Evolutionary conservation across 192 early-diverging fungal genomes (phyloP).

Genomic region (Polychytrium aggregatum): DNA sequence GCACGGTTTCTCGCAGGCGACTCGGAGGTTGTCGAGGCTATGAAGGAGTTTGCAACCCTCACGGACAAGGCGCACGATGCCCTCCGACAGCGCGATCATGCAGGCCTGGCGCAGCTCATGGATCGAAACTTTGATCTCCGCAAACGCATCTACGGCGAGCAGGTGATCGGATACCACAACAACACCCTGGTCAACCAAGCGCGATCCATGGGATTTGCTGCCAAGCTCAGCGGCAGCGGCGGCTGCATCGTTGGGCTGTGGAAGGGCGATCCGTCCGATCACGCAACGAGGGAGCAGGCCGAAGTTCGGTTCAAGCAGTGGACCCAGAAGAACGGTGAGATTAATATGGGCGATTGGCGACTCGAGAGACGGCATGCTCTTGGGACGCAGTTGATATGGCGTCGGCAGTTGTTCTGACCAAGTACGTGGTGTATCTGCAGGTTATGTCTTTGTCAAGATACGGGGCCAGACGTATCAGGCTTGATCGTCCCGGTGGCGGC

Average conservation of each 20-base stretch:
- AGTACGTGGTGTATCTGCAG: no score
- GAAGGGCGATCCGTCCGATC: constrained; percentile 1
- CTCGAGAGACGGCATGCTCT: no score
- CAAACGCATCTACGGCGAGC: constrained; percentile 36
- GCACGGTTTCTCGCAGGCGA: constrained; percentile 41
- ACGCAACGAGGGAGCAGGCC: not conserved
- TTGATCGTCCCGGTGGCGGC: no score
- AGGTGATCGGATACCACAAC: constrained; percentile 33
- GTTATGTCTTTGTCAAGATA: no score
- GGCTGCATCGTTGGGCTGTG: constrained; percentile 48
- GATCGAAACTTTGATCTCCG: constrained; percentile 42
- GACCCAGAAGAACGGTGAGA: no score
- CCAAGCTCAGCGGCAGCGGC: constrained; percentile 49
- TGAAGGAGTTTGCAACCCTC: constrained; percentile 33
- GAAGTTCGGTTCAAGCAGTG: no score
- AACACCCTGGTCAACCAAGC: constrained; percentile 39
- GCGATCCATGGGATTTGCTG: constrained; percentile 26
- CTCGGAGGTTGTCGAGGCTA: constrained; percentile 32
- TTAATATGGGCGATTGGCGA: no score
- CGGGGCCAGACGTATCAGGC: no score
- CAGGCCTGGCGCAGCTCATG: constrained; percentile 36
- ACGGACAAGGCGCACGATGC: constrained; percentile 22
- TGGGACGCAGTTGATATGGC: no score
- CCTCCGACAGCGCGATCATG: constrained; percentile 13
- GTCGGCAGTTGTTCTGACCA: no score